Base-by-base conservation (phyloP, 1,139 yeast species). In the Candida labiduridarum region DNA sequence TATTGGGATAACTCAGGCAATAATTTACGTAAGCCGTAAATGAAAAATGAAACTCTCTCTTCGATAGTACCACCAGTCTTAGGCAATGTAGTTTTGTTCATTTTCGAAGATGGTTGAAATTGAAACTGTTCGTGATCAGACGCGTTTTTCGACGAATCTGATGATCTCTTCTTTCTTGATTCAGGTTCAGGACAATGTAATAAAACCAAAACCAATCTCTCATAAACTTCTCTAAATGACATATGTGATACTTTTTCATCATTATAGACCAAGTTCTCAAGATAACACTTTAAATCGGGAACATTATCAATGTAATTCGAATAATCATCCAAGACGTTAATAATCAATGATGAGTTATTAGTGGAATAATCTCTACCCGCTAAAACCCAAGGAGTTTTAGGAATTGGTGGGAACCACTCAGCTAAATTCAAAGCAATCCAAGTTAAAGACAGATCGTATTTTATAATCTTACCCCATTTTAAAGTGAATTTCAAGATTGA, bases 361-460 rank as follows among this genome's bases (percentile, higher is more conserved):
- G 58, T 52, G 12, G 62, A 54, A 43, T 63, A 57, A 54, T 74
- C 79, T 52, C 80, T 66, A 2, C 80, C 81, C 18, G 70, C 67
- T 46, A 76, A 62, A 6, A 76, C 80, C 76, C 74, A 74, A 1
- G 72, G 66, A 14, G 79, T 73, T 29, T 71, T 66, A 3, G 72
- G 71, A 31, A 76, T 65, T 3, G 90, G 89, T 7, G 96, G 95
- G 35, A 87, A 79, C 96, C 96, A 90, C 65, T 90, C 96, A 1
- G 96, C 95, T 48, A 92, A 71, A 9, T 91, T 91, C 43, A 89
- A 71, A 0, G 96, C 97, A 19, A 89, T 82, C 96, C 97, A 91
- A 1, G 94, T 78, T 61, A 90, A 75, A 0, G 95, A 91, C 46
- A 86, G 79, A 65, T 89, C 96, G 64, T 91, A 92, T 54, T 85